Conservation (phyloP, 2,329 filamentous ascomycete species). For the Talaromyces albobiverticillius region DNA sequence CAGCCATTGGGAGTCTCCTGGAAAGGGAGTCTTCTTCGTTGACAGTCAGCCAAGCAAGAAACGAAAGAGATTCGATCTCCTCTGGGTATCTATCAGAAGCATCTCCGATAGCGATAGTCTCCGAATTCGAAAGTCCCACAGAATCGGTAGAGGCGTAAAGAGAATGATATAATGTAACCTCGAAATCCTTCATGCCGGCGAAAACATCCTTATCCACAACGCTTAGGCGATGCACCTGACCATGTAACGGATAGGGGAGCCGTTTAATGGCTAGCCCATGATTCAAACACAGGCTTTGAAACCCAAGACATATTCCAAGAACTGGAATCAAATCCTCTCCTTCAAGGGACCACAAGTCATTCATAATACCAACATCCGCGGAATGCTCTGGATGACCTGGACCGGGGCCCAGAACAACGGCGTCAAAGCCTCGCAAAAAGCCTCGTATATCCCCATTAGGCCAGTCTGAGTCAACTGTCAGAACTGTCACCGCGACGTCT, state of each 20-base stretch:
- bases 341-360: conserved; percentile 67
- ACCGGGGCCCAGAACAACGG: conserved; percentile 85
- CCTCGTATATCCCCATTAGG: conserved; percentile 44
- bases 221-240: conserved; percentile 68
- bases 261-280: conserved; percentile 66
- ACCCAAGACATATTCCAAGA: conserved; percentile 84
- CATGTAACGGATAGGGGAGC: conserved; percentile 73
- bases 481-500: conserved; percentile 63
- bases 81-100: background rate
- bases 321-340: conserved; percentile 66
- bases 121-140: background rate
- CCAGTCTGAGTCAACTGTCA: conserved; percentile 64
- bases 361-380: conserved; percentile 80
- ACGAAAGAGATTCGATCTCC: conserved; percentile 36
- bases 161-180: conserved; percentile 75
- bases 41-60: conserved; percentile 61
- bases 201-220: conserved; percentile 67
- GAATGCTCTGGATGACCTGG: conserved; percentile 73
- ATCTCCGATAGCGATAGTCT: background rate
- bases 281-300: conserved; percentile 72
- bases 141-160: conserved; percentile 46
- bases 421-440: conserved; percentile 66
- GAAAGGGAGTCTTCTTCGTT: conserved; percentile 35
- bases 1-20: conserved; percentile 67
- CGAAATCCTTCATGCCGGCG: conserved; percentile 55